phyloP scores from a whole-genome alignment of 257 asterid species.

The Jacaranda copaia region DNA sequence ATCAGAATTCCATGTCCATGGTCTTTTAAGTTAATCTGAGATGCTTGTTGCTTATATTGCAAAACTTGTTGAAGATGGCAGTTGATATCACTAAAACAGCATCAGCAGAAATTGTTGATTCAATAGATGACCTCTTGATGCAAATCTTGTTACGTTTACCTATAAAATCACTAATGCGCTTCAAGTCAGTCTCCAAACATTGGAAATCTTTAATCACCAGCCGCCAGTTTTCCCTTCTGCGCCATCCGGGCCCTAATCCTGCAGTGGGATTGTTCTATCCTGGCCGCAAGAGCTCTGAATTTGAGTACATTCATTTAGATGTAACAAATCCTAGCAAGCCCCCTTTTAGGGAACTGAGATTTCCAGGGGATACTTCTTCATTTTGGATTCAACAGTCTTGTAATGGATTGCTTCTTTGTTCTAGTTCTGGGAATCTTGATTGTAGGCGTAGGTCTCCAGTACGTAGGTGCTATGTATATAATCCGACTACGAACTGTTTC shows the following conservation, averaged over 20 bases:
- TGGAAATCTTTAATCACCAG: slow-evolving; percentile 43
- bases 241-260: slow-evolving; percentile 13
- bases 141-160: slow-evolving; percentile 21
- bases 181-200: slow-evolving; percentile 46
- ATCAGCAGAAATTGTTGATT: not conserved
- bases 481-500: slow-evolving; percentile 39
- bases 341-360: slow-evolving; percentile 6
- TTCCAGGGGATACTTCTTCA: slow-evolving; percentile 25
- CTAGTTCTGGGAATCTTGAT: slow-evolving; percentile 16
- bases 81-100: not conserved
- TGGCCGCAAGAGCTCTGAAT: not conserved
- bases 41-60: too few relatives aligned
- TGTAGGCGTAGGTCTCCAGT: not conserved
- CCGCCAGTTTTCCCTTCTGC: slow-evolving; percentile 33
- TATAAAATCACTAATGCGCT: slow-evolving; percentile 36
- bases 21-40: too few relatives aligned
- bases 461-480: slow-evolving; percentile 33
- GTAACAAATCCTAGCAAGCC: not conserved
- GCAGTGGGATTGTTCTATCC: slow-evolving; percentile 33
- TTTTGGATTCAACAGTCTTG: slow-evolving; percentile 44
- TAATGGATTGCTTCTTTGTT: slow-evolving; percentile 49
- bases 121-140: not conserved
- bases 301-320: slow-evolving; percentile 20
- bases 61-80: not conserved
- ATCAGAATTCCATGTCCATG: not conserved